These are phyloP conservation scores for Globisporangium lucens DNA, from an alignment of 352 stramenopile species.

Conservation along the genomic window DNA sequence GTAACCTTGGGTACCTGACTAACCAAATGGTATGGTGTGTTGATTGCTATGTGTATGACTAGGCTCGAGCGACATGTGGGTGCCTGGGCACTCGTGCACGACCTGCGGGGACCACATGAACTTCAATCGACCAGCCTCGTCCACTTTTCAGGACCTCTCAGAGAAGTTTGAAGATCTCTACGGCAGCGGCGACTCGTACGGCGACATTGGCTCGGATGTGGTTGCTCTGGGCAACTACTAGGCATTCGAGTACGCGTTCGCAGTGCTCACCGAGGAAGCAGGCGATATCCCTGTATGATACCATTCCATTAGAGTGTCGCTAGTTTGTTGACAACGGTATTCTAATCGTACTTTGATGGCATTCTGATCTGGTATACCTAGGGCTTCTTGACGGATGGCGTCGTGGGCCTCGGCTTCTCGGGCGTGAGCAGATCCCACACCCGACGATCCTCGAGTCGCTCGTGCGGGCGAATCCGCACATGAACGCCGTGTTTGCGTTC, in stretches of 20 bases:
- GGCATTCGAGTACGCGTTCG: slow-evolving; percentile 31
- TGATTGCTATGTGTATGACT: not conserved
- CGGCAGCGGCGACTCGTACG: slow-evolving; percentile 43
- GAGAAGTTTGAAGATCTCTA: slow-evolving; percentile 45
- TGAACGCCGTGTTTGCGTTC: slow-evolving; percentile 45
- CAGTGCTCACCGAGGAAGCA: slow-evolving; percentile 43
- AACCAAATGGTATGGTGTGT: not conserved
- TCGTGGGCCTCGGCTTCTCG: slow-evolving; percentile 46
- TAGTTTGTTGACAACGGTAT: not conserved
- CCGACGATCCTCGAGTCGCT: slow-evolving; percentile 40
- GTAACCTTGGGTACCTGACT: not conserved
- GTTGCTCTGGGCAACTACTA: slow-evolving; percentile 35
- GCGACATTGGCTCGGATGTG: slow-evolving; percentile 30
- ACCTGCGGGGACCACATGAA: slow-evolving; percentile 52
- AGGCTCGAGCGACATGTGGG: slow-evolving; percentile 40
- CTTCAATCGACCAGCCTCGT: slow-evolving; percentile 33
- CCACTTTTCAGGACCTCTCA: slow-evolving; percentile 22
- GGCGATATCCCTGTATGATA: slow-evolving; percentile 36
- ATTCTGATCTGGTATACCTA: slow-evolving; percentile 1
- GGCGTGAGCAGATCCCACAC: slow-evolving; percentile 47
- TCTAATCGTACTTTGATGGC: not conserved
- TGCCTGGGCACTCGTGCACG: slow-evolving; percentile 33
- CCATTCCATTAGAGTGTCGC: not conserved
- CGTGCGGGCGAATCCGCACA: slow-evolving; percentile 21
- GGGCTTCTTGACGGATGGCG: slow-evolving; percentile 48